Conservation (phyloP, 441 rosid species). For the Populus hybrid region DNA sequence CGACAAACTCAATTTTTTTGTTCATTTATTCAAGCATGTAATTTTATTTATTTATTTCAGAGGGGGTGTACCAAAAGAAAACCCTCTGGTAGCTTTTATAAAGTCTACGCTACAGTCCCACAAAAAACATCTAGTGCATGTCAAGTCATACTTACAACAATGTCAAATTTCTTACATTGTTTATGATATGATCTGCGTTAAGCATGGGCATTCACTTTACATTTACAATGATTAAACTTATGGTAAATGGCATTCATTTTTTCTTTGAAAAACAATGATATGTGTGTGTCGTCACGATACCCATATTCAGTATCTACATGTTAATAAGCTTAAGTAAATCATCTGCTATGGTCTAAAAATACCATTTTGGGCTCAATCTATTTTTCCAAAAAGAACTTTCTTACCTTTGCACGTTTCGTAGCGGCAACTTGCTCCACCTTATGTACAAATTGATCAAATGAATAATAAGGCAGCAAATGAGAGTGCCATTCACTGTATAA, state of each 20-base stretch:
- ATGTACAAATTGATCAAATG: conserved; percentile 78
- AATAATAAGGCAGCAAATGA: conserved; percentile 72
- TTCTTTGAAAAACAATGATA: not conserved
- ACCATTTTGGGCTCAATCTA: not conserved
- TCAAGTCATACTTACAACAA: not conserved
- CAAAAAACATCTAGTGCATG: not conserved
- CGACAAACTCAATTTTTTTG: too few species aligned
- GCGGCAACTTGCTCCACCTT: conserved; percentile 84
- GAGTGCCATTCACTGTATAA: conserved; percentile 88
- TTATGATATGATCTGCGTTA: not conserved
- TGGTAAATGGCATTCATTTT: not conserved
- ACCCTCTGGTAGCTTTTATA: too few species aligned
- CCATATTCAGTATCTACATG: not conserved
- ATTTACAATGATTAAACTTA: not conserved
- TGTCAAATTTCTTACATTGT: not conserved
- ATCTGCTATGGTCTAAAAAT: not conserved
- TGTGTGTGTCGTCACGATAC: not conserved
- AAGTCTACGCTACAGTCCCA: not conserved
- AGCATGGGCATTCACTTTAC: not conserved
- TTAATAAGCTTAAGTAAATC: not conserved
- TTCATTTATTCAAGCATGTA: too few species aligned
- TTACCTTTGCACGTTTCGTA: conserved; percentile 79
- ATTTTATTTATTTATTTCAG: not conserved
- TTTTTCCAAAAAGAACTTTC: not conserved
- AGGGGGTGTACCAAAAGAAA: not conserved